A percentile compares a stretch with the other conserved stretches of the same genome.
Evolutionary conservation across 1,284 basidiomycete species (phyloP).

Genomic region (Rhodofomes roseus): DNA sequence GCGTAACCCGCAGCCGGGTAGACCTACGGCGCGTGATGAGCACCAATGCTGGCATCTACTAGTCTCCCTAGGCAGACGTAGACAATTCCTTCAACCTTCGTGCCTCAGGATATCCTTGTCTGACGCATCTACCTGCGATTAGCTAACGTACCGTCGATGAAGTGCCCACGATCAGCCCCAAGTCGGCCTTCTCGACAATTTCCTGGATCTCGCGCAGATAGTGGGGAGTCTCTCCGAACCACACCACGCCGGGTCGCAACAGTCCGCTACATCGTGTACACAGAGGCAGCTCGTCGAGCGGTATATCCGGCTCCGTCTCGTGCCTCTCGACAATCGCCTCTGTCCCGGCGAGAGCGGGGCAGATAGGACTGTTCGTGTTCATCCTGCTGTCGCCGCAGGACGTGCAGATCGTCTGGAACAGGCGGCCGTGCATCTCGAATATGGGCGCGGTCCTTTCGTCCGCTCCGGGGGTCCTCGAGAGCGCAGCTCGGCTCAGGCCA

Average conservation of each 20-base stretch:
- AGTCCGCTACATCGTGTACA: constrained; percentile 49
- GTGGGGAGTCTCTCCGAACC: constrained; percentile 58
- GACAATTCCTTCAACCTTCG: too few relatives aligned
- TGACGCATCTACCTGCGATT: not conserved
- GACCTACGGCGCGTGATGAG: constrained; percentile 26
- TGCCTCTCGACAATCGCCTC: constrained; percentile 40
- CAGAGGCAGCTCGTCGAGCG: constrained; percentile 42
- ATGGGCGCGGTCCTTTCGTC: constrained; percentile 22
- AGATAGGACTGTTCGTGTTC: constrained; percentile 46
- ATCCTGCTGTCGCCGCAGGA: constrained; percentile 40
- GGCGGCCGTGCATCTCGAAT: constrained; percentile 66
- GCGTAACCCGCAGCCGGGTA: constrained; percentile 46
- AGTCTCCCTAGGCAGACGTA: too few relatives aligned
- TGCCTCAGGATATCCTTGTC: too few relatives aligned
- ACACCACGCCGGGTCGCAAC: constrained; percentile 59
- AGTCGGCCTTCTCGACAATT: constrained; percentile 46
- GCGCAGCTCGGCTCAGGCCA: constrained; percentile 45
- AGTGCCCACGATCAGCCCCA: constrained; percentile 63
- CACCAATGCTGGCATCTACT: too few relatives aligned
- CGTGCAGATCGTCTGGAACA: constrained; percentile 56
- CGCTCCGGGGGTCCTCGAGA: constrained; percentile 9
- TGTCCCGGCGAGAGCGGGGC: constrained; percentile 46
- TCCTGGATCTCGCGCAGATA: constrained; percentile 41
- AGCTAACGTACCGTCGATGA: constrained; percentile 47
- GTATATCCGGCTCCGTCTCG: constrained; percentile 39